Base-by-base conservation (phyloP, 805 yeast species). In the Zygotorulaspora florentina region DNA sequence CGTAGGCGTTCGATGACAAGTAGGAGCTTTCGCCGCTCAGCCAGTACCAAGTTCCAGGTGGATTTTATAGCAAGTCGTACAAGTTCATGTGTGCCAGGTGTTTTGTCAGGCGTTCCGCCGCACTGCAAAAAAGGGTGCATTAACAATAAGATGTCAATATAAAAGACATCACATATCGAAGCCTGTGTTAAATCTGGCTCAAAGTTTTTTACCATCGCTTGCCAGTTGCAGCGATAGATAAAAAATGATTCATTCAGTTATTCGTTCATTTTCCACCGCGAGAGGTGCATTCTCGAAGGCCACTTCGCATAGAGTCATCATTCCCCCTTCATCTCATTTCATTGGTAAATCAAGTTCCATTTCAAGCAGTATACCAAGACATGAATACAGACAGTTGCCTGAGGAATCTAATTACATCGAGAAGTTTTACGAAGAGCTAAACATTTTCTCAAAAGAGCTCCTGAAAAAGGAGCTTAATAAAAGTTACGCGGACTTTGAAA, bases 331-430 rank as follows among this genome's bases (percentile, higher is more conserved):
- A 20, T 40, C 57, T 7, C 59, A 53, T 23, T 48, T 48, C 36
- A 46, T 35, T 7, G 38, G 40, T 12, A 16, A 33, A 6, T 33
- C 36, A 11, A 30, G 39, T 9, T 35, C 46, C 7, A 40, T 39
- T 12, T 29, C 42, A 2, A 45, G 39, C 23, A 44, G 34, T n/a
- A 56, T 50, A 23, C 52, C 54, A 9, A 47, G 45, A 27, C 52
- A 53, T 33, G 58, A 57, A 28, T 76, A 76, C 51, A 68, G 62
- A 29, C 81, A 76, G 51, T 55, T 76, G 15, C 81, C 81, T 0
- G 81, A 76, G 35, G 80, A 76, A 53, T 74, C 79, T 0, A 72
- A 71, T 49, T 75, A 71, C 54, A 74, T 76, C 28, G 77, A 74
- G 40, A 72, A 74, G 44, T 78, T 73, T 55, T 75, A 74, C 54